Conservation (phyloP, 768 basidiomycete genomes). For the Rhodotorula sphaerocarpa region DNA sequence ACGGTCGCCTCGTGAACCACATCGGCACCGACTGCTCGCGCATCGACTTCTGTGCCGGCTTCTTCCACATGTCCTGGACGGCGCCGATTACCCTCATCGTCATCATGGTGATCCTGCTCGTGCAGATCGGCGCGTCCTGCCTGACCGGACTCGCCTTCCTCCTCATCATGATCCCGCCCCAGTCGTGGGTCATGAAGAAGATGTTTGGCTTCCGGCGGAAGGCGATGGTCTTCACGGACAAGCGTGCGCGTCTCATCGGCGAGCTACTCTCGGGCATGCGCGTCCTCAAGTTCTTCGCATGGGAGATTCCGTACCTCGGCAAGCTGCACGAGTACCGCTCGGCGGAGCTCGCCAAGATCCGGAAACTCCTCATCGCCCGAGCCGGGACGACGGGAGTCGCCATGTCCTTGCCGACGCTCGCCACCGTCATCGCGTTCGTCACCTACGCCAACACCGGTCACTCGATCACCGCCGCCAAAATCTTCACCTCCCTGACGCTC, state of each 20-base stretch:
- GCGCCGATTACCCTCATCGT: slow-evolving; percentile 64
- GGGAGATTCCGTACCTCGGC: slow-evolving; percentile 58
- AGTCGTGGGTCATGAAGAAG: slow-evolving; percentile 63
- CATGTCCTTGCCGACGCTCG: slow-evolving; percentile 56
- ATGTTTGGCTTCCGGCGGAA: slow-evolving; percentile 62
- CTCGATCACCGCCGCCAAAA: slow-evolving; percentile 56
- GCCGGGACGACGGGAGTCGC: slow-evolving; percentile 36
- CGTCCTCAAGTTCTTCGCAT: slow-evolving; percentile 73
- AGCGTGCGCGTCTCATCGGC: slow-evolving; percentile 76
- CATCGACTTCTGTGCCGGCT: slow-evolving; percentile 72
- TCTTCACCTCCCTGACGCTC: slow-evolving; percentile 76
- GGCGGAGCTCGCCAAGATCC: slow-evolving; percentile 60
- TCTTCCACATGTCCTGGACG: slow-evolving; percentile 47
- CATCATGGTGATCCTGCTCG: slow-evolving; percentile 63
- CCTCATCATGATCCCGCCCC: slow-evolving; percentile 58
- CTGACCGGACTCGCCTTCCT: slow-evolving; percentile 58
- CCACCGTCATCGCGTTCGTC: slow-evolving; percentile 61
- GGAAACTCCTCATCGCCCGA: slow-evolving; percentile 39
- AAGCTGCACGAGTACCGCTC: slow-evolving; percentile 57
- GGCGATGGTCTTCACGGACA: slow-evolving; percentile 80
- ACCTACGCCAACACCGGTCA: slow-evolving; percentile 70
- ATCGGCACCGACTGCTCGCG: slow-evolving; percentile 86
- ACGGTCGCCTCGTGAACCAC: slow-evolving; percentile 84
- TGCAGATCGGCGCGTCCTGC: slow-evolving; percentile 60
- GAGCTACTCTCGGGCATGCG: slow-evolving; percentile 84